These are phyloP conservation scores for Neurospora sp. DNA, from an alignment of 495 filamentous ascomycete genomes.

Conservation along the genomic window DNA sequence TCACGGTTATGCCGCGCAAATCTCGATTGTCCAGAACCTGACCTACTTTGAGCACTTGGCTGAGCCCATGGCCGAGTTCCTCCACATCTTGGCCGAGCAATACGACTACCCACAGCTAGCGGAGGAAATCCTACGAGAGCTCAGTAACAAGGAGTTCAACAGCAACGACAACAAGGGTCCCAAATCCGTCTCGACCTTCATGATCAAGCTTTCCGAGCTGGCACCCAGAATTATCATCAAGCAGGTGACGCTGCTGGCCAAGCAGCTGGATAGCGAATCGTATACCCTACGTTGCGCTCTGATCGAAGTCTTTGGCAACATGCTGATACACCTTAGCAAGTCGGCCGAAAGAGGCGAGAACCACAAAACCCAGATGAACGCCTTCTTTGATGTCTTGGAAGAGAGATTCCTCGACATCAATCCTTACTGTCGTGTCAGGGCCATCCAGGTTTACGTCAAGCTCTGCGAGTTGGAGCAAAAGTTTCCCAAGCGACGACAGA, in stretches of 20 bases:
- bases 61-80: constrained; percentile 97
- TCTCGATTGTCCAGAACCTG: constrained; percentile 91
- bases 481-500: constrained; percentile 84
- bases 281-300: constrained; percentile 89
- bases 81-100: constrained; percentile 91
- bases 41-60: constrained; percentile 98
- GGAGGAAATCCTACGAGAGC: constrained; percentile 86
- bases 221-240: constrained; percentile 88
- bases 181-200: constrained; percentile 96
- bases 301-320: constrained; percentile 97
- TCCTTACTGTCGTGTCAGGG: constrained; percentile 86
- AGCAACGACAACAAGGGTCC: constrained; percentile 90
- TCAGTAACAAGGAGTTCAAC: constrained; percentile 96
- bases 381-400: constrained; percentile 93
- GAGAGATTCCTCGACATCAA: constrained; percentile 95
- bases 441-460: constrained; percentile 86
- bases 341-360: constrained; percentile 84
- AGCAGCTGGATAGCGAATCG: constrained; percentile 93
- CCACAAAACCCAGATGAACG: constrained; percentile 86
- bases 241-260: constrained; percentile 88
- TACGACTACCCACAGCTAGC: constrained; percentile 96
- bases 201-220: constrained; percentile 91
- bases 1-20: constrained; percentile 93
- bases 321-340: constrained; percentile 81
- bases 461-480: constrained; percentile 90